These are phyloP conservation scores for Aureobasidium sp. DNA, from an alignment of 2,329 filamentous ascomycete genomes.

Conservation along the genomic window DNA sequence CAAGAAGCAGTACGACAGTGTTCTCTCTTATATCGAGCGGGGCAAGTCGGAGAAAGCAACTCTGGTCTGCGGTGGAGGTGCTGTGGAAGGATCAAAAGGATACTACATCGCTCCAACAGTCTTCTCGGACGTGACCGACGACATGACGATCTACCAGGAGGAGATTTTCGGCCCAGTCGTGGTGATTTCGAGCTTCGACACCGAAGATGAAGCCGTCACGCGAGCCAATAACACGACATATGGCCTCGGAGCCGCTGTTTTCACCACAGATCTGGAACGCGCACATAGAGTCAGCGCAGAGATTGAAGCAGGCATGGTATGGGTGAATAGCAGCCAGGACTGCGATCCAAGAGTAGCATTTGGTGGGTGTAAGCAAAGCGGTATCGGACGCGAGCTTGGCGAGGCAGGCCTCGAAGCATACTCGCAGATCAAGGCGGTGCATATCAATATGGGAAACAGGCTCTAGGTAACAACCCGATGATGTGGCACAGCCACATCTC, in stretches of 20 bases:
- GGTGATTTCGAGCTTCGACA: slow-evolving; percentile 34
- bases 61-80: slow-evolving; percentile 18
- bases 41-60: slow-evolving; percentile 15
- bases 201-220: slow-evolving; percentile 33
- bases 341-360: slow-evolving; percentile 35
- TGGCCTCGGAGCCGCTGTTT: slow-evolving; percentile 37
- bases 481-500: no score
- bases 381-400: slow-evolving; percentile 31
- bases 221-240: slow-evolving; percentile 37
- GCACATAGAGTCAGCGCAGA: slow-evolving; percentile 36
- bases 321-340: slow-evolving; percentile 40
- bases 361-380: slow-evolving; percentile 32
- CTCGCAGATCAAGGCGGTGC: slow-evolving; percentile 14
- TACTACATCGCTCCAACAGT: slow-evolving; percentile 21
- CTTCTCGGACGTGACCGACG: slow-evolving; percentile 20
- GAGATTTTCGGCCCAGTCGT: slow-evolving; percentile 41
- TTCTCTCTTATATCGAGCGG: slow-evolving; percentile 10
- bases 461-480: not conserved
- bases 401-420: slow-evolving; percentile 19
- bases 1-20: slow-evolving; percentile 5
- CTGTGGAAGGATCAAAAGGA: slow-evolving; percentile 17
- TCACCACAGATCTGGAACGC: slow-evolving; percentile 36
- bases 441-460: not conserved
- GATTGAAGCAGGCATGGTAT: slow-evolving; percentile 42
- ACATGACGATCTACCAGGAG: slow-evolving; percentile 27